Percentiles rank a stretch among this genome's conserved stretches.
Conservation (phyloP, 371 early-diverging fungal species). For the Choanephora cucurbitarum region DNA sequence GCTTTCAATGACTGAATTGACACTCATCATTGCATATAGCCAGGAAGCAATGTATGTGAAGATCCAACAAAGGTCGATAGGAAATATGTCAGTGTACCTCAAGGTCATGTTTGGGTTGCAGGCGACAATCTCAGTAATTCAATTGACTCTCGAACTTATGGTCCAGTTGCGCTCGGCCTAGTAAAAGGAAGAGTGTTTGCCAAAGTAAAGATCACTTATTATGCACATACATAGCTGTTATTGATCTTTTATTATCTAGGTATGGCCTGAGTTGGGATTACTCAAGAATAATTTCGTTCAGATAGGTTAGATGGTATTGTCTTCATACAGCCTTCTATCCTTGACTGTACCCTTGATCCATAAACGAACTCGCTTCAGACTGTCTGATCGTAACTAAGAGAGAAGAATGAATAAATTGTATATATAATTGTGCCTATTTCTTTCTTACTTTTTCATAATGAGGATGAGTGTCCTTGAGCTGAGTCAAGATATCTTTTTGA, state of each 20-base stretch:
- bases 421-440: not conserved
- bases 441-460: slow-evolving; percentile 15
- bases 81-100: slow-evolving; percentile 61
- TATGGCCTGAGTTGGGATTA: slow-evolving; percentile 39
- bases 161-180: slow-evolving; percentile 83
- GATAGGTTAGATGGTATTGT: slow-evolving; percentile 13
- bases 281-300: slow-evolving; percentile 30
- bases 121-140: slow-evolving; percentile 86
- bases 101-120: slow-evolving; percentile 71
- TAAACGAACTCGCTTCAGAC: slow-evolving; percentile 18
- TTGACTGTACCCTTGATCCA: slow-evolving; percentile 27
- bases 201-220: slow-evolving; percentile 42
- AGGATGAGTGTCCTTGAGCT: not conserved
- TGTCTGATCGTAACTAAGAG: slow-evolving; percentile 6
- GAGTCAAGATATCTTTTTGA: slow-evolving; percentile 7
- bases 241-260: slow-evolving; percentile 18
- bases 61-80: slow-evolving; percentile 65
- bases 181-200: slow-evolving; percentile 75
- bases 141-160: slow-evolving; percentile 80
- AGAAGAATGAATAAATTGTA: not conserved
- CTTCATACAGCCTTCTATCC: slow-evolving; percentile 16
- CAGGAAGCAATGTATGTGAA: slow-evolving; percentile 69
- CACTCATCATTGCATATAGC: slow-evolving; percentile 37
- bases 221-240: not conserved
- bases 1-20: not conserved